phyloP scores from a whole-genome alignment of 371 early-diverging fungal genomes.

The Entomophthora muscae region DNA sequence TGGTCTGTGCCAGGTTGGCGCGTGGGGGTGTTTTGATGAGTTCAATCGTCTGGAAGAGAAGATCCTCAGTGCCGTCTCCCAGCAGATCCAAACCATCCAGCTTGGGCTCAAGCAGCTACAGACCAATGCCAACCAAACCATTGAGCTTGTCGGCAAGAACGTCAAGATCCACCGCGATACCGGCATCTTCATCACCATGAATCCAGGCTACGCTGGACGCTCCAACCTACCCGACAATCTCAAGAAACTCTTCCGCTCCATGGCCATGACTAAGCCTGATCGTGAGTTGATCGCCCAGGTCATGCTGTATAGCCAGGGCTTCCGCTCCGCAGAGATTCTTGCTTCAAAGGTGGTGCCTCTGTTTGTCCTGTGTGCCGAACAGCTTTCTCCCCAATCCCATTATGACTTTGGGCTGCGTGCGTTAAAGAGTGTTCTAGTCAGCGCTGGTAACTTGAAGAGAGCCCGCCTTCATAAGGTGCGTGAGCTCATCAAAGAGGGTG shows the following conservation, averaged over 20 bases:
- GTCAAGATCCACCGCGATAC: conserved; percentile 76
- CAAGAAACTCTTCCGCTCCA: conserved; percentile 93
- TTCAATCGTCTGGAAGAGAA: conserved; percentile 97
- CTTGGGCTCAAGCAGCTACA: conserved; percentile 63
- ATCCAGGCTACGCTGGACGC: conserved; percentile 97
- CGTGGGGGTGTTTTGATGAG: conserved; percentile 99
- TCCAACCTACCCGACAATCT: conserved; percentile 96
- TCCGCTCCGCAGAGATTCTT: conserved; percentile 83
- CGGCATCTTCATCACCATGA: conserved; percentile 98
- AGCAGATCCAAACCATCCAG: conserved; percentile 97
- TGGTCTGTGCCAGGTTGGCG: conserved; percentile 94
- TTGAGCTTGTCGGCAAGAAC: conserved; percentile 82
- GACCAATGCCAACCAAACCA: conserved; percentile 43
- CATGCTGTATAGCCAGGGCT: conserved; percentile 97
- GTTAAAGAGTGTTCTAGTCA: conserved; percentile 93
- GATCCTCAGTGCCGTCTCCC: conserved; percentile 94
- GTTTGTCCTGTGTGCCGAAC: conserved; percentile 87
- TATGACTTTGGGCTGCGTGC: conserved; percentile 99
- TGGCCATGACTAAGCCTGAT: conserved; percentile 98
- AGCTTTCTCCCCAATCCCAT: conserved; percentile 85
- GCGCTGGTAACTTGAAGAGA: conserved; percentile 94
- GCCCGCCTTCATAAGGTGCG: conserved; percentile 46
- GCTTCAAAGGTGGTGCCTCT: conserved; percentile 93
- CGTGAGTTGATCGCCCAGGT: conserved; percentile 95
- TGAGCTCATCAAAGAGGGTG: conserved; percentile 18